These are phyloP conservation scores for Sporothrix humicola DNA, from an alignment of 2,329 filamentous ascomycete genomes.

Conservation along the genomic window DNA sequence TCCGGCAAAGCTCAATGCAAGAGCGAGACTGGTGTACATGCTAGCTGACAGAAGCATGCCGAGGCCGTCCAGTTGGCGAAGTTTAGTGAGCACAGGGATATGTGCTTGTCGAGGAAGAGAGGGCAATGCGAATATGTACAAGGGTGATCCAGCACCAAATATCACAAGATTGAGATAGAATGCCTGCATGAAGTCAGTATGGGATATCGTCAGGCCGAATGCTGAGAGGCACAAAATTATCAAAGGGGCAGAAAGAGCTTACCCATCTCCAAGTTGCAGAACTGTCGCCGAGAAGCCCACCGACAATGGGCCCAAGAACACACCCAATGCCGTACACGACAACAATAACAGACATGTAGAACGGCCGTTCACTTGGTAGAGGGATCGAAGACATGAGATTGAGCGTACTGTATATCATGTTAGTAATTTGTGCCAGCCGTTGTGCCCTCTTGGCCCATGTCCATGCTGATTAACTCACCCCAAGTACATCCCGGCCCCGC, in stretches of 20 bases:
- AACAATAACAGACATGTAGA: constrained; percentile 43
- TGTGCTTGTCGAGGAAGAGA: constrained; percentile 36
- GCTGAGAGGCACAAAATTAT: background rate
- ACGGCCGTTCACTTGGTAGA: constrained; percentile 39
- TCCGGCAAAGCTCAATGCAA: constrained; percentile 60
- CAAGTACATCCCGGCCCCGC: constrained; percentile 53
- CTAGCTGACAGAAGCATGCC: constrained; percentile 52
- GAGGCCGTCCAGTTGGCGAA: constrained; percentile 50
- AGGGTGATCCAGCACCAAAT: constrained; percentile 45
- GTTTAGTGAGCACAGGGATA: constrained; percentile 38
- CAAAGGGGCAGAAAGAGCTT: background rate
- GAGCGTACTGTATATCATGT: constrained; percentile 32
- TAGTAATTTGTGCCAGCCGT: constrained; percentile 29
- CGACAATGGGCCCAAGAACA: constrained; percentile 55
- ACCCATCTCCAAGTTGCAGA: constrained; percentile 53
- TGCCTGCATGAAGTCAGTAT: constrained; percentile 33
- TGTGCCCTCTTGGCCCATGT: background rate
- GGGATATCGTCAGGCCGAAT: background rate
- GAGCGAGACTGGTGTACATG: constrained; percentile 50
- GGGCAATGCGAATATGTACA: constrained; percentile 44
- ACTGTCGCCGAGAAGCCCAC: constrained; percentile 53
- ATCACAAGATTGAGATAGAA: constrained; percentile 64
- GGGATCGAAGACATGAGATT: constrained; percentile 41
- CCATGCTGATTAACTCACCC: constrained; percentile 39
- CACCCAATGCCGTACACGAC: constrained; percentile 52